Evolutionary conservation across 805 yeast genomes (phyloP).

Genomic region (Ogataea parapolymorpha): DNA sequence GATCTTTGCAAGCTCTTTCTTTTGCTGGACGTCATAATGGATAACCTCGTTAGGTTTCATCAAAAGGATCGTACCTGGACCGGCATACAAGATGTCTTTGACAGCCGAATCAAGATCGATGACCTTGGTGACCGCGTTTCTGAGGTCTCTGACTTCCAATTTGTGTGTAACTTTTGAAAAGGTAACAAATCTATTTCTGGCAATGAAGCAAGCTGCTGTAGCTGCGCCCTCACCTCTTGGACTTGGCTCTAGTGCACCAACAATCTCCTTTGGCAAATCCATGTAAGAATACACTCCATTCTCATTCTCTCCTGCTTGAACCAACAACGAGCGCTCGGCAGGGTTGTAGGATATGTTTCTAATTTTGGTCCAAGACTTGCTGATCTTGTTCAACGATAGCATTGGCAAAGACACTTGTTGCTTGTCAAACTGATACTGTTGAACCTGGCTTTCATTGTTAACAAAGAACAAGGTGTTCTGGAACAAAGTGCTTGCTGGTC

Average conservation of each 20-base stretch:
- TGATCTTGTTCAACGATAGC: conserved; percentile 78
- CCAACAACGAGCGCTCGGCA: conserved; percentile 80
- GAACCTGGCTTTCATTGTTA: conserved; percentile 83
- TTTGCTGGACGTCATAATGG: conserved; percentile 90
- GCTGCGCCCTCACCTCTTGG: conserved; percentile 77
- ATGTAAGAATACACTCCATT: conserved; percentile 69
- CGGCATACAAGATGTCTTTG: conserved; percentile 70
- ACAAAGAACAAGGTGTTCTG: conserved; percentile 75
- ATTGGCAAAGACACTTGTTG: conserved; percentile 71
- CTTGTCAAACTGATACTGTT: conserved; percentile 65
- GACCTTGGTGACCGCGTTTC: conserved; percentile 76
- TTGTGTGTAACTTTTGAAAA: conserved; percentile 60
- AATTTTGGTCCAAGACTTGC: conserved; percentile 82
- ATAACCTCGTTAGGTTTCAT: conserved; percentile 71
- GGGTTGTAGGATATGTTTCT: conserved; percentile 87
- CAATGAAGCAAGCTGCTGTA: conserved; percentile 82
- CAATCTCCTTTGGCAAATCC: conserved; percentile 75
- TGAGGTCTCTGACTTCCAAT: conserved; percentile 81
- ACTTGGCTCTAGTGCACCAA: conserved; percentile 94
- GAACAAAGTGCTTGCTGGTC: conserved; percentile 80
- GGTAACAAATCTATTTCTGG: conserved; percentile 91
- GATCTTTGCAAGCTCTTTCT: conserved; percentile 67
- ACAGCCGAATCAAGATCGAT: conserved; percentile 66
- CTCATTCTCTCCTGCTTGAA: conserved; percentile 73
- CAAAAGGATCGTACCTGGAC: conserved; percentile 79